These are phyloP conservation scores for Lachancea sp. DNA, from an alignment of 805 yeast species.

Conservation along the genomic window DNA sequence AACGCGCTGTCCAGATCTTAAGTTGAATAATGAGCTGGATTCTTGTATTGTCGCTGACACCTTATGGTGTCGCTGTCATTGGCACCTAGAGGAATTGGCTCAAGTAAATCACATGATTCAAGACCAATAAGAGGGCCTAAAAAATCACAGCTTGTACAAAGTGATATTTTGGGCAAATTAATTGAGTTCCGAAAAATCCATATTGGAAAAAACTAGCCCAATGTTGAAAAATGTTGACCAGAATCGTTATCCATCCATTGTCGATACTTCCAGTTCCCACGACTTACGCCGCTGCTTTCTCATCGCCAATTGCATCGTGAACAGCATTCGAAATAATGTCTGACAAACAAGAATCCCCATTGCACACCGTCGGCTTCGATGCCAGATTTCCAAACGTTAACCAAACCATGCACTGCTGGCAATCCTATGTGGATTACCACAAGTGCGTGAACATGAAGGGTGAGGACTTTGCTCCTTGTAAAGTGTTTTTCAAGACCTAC, in stretches of 20 bases:
- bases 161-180: too few species aligned
- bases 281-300: background rate
- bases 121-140: constrained; percentile 11
- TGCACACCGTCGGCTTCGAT: constrained; percentile 70
- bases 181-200: background rate
- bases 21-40: background rate
- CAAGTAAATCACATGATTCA: constrained; percentile 12
- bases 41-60: background rate
- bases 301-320: background rate
- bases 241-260: background rate
- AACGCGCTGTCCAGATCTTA: constrained; percentile 22
- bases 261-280: too few species aligned
- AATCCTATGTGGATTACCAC: constrained; percentile 95
- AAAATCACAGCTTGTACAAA: background rate
- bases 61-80: background rate
- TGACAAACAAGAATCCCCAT: constrained; percentile 36
- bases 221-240: too few species aligned
- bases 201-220: too few species aligned
- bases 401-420: constrained; percentile 98
- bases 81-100: background rate
- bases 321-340: constrained; percentile 9
- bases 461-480: constrained; percentile 96
- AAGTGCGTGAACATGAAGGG: constrained; percentile 95
- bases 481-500: constrained; percentile 88
- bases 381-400: constrained; percentile 95